Conservation (phyloP, 768 basidiomycete species). For the Lactifluus piperatus region DNA sequence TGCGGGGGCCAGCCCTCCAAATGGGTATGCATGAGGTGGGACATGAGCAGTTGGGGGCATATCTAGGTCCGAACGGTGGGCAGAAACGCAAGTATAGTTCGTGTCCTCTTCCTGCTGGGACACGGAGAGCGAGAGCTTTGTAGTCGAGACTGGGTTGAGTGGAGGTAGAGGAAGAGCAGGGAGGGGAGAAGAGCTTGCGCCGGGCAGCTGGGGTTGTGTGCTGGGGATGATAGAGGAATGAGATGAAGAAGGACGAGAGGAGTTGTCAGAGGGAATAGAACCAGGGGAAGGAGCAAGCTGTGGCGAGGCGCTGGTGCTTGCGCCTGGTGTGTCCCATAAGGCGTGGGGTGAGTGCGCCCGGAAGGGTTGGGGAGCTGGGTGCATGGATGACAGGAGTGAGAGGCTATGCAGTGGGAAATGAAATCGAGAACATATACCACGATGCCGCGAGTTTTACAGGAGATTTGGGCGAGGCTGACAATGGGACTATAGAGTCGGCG, state of each 20-base stretch:
- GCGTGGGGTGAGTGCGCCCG: conserved; percentile 14
- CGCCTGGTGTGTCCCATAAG: conserved; percentile 22
- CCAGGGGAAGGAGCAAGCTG: conserved; percentile 14
- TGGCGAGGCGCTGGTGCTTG: conserved; percentile 20
- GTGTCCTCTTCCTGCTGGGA: conserved; percentile 13
- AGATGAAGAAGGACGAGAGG: conserved; percentile 11
- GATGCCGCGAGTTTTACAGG: conserved; percentile 15
- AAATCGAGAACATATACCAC: conserved; percentile 10
- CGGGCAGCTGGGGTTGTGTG: conserved; percentile 14
- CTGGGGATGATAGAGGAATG: conserved; percentile 9
- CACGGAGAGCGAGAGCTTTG: background rate
- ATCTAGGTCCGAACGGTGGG: conserved; percentile 11
- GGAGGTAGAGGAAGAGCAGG: conserved; percentile 7
- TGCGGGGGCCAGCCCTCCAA: conserved; percentile 22
- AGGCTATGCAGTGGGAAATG: conserved; percentile 13
- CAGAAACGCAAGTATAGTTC: conserved; percentile 4
- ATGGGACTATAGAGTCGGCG: too few relatives aligned
- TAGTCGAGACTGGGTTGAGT: conserved; percentile 7
- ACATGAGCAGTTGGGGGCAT: conserved; percentile 17
- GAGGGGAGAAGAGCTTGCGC: conserved; percentile 9
- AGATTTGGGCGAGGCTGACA: conserved; percentile 13
- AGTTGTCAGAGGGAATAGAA: conserved; percentile 17
- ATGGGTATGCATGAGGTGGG: conserved; percentile 14
- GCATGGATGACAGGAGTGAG: conserved; percentile 18
- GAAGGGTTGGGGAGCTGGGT: conserved; percentile 15